Evolutionary conservation across 257 asterid species (phyloP).

Genomic region (Hygrophila difformis): DNA sequence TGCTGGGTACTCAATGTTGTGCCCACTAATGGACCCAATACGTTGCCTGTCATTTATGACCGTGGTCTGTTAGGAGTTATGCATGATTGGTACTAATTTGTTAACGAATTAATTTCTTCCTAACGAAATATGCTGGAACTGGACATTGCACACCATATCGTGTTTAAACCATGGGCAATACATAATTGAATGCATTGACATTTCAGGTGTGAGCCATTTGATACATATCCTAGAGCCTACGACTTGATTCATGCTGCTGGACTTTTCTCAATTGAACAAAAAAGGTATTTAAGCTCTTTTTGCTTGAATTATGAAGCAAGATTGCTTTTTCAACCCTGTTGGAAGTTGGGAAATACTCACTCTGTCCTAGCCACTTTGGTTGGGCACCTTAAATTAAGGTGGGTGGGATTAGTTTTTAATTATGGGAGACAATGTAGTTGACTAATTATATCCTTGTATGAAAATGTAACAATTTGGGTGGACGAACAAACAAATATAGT

Average conservation of each 20-base stretch:
- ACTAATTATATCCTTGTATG: too few species aligned
- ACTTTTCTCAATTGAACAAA: slow-evolving; percentile 56
- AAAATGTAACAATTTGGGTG: too few species aligned
- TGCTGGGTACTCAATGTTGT: slow-evolving; percentile 93
- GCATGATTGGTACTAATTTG: slow-evolving; percentile 77
- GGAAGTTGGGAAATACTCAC: too few species aligned
- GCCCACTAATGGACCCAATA: slow-evolving; percentile 86
- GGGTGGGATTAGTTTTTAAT: too few species aligned
- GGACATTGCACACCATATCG: too few species aligned
- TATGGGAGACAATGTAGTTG: too few species aligned
- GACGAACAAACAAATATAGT: too few species aligned
- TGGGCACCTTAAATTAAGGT: too few species aligned
- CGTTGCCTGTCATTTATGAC: slow-evolving; percentile 86
- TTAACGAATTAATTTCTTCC: neutral
- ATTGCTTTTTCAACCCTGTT: too few species aligned
- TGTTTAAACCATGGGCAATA: neutral
- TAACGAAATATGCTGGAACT: neutral
- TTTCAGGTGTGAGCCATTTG: slow-evolving; percentile 68
- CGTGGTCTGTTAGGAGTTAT: slow-evolving; percentile 92
- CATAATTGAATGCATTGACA: neutral
- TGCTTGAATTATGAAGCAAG: neutral
- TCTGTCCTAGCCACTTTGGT: too few species aligned
- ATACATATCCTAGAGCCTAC: slow-evolving; percentile 70
- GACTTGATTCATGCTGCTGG: slow-evolving; percentile 75
- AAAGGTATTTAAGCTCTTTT: slow-evolving; percentile 28